Percentiles rank a stretch among this genome's conserved stretches.
Conservation (phyloP, 2,329 filamentous ascomycete species). For the Stromatinia cepivora region DNA sequence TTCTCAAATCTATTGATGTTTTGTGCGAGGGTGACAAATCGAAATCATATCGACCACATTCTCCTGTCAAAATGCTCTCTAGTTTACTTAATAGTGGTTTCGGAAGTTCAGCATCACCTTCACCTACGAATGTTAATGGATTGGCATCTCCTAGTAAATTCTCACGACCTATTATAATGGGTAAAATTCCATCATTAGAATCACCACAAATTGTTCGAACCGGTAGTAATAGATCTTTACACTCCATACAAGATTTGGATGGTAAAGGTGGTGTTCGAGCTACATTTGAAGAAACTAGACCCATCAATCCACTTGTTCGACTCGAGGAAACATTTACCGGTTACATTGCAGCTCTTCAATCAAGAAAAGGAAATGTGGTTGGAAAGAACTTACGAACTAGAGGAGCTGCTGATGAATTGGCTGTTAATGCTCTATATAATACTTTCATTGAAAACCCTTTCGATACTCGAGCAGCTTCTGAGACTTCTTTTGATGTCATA, state of each 20-base stretch:
- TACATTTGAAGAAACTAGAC: conserved; percentile 52
- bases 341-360: conserved; percentile 78
- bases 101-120: conserved; percentile 44
- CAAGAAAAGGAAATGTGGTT: conserved; percentile 82
- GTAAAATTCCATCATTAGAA: conserved; percentile 47
- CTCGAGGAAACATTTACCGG: conserved; percentile 84
- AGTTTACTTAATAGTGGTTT: conserved; percentile 69
- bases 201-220: conserved; percentile 34
- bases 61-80: conserved; percentile 86
- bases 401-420: conserved; percentile 69
- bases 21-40: conserved; percentile 63
- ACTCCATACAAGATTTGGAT: conserved; percentile 37
- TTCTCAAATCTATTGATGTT: conserved; percentile 68
- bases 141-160: conserved; percentile 34
- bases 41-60: conserved; percentile 72
- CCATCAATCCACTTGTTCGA: conserved; percentile 66
- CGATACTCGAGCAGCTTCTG: conserved; percentile 72
- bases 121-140: conserved; percentile 41
- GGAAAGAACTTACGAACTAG: conserved; percentile 74
- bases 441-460: conserved; percentile 79
- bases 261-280: conserved; percentile 41
- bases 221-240: conserved; percentile 37
- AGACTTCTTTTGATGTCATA: conserved; percentile 78
- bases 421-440: conserved; percentile 89
- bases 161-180: conserved; percentile 42